phyloP scores from a whole-genome alignment of 2,329 filamentous ascomycete genomes.

The Ophiocordyceps polyrhachis-furcata region DNA sequence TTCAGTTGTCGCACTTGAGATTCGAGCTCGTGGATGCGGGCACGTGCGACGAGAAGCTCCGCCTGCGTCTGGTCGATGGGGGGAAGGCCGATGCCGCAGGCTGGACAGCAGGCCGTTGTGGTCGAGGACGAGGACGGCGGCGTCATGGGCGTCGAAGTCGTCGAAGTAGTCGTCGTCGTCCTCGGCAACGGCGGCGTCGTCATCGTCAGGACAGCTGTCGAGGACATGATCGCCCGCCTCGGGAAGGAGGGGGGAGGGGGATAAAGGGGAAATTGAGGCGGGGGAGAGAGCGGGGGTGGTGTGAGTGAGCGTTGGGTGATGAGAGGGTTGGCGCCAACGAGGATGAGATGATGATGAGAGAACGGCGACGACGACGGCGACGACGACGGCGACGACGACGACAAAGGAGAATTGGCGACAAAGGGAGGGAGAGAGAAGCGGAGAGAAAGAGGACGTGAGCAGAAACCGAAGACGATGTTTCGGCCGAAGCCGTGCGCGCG shows the following conservation, averaged over 20 bases:
- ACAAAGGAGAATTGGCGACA: not conserved
- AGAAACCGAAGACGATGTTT: not conserved
- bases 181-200: slow-evolving; percentile 7
- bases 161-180: not conserved
- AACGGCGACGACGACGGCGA: not conserved
- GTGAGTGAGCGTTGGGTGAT: too few relatives aligned
- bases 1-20: slow-evolving; percentile 51
- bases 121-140: slow-evolving; percentile 5
- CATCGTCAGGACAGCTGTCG: slow-evolving; percentile 14
- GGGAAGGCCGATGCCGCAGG: slow-evolving; percentile 26
- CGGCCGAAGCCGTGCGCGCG: not conserved
- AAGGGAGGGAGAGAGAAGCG: not conserved
- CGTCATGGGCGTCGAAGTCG: slow-evolving; percentile 3
- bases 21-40: slow-evolving; percentile 49
- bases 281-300: too few relatives aligned
- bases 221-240: slow-evolving; percentile 9
- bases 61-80: slow-evolving; percentile 16
- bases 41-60: slow-evolving; percentile 33
- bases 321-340: too few relatives aligned
- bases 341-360: too few relatives aligned
- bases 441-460: not conserved
- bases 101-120: slow-evolving; percentile 25
- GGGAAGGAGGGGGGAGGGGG: not conserved
- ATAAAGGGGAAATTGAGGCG: not conserved
- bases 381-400: not conserved